Base-by-base conservation (phyloP, 2,329 filamentous ascomycete genomes). In the Aureobasidium sp. region DNA sequence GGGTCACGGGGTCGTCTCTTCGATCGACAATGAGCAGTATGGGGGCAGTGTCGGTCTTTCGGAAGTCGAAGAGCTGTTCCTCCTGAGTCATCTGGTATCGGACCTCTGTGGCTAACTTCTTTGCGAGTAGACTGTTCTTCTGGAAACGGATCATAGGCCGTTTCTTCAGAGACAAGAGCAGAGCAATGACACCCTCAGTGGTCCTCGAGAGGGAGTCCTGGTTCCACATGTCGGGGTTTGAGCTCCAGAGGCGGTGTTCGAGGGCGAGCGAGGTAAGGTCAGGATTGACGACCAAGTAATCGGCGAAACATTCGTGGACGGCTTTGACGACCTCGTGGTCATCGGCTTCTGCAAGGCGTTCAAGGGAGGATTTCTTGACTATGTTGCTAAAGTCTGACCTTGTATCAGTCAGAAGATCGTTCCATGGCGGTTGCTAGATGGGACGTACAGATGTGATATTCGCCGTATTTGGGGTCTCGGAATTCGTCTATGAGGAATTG, bases 321-420 rank as follows among this genome's bases (percentile, higher is more conserved):
- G 85, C 81, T 71, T 92, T 95, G 66, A 99, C 93, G 39, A 99
- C 91, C 76, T 99, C 95, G 71, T 99, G 91, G 68, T 97, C 92
- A 72, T 99, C 94, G 29, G 94, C 92, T 79, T 99, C 95, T 37
- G 94, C 94, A 47, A 99, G 80, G 47, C 94, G 85, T 74, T 99
- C 94, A 27, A 99, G 81, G 0, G 93, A 90, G 1, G 94, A 97
- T 76, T 99, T 99, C 75, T 95, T 96, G 71, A 94, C 87, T 63
- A 99, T 89, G 73, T 99, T 99, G 79, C 91, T 97, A 75, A 99
- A 96, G 75, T 95, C 81, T 83, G 70, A 59, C 57, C 48, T 62
- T 62, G 42, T 68, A 68, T 75, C 72, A 71, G 53, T 68, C 65
- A 74, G 67, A 66, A 65, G 66, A 74, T 61, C 42, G 42, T 37